phyloP scores from a whole-genome alignment of 2,329 filamentous ascomycete species.

The Cytospora mali region DNA sequence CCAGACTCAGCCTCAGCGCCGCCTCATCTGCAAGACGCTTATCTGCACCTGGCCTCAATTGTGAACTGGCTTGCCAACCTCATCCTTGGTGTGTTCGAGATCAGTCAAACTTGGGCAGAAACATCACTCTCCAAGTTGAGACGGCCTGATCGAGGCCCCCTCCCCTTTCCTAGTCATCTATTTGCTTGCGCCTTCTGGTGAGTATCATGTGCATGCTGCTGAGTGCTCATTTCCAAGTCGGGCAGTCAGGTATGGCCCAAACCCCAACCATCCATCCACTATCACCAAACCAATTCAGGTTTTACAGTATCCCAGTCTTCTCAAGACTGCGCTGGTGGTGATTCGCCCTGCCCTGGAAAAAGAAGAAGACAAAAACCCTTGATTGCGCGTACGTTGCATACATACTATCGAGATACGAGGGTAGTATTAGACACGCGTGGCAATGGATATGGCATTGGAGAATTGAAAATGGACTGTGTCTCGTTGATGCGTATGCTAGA shows the following conservation, averaged over 20 bases:
- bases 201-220: not conserved
- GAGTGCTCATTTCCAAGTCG: not conserved
- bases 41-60: not conserved
- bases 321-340: not conserved
- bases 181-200: not conserved
- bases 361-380: too few relatives aligned
- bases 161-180: not conserved
- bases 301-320: not conserved
- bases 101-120: not conserved
- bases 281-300: not conserved
- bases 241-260: not conserved
- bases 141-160: not conserved
- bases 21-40: not conserved
- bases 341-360: too few relatives aligned
- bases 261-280: not conserved
- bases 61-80: not conserved
- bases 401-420: not conserved
- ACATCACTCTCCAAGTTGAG: not conserved
- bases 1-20: not conserved
- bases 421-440: not conserved
- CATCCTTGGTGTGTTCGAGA: not conserved
- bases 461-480: not conserved
- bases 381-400: not conserved
- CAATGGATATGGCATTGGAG: not conserved
- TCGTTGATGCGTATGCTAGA: not conserved